Evolutionary conservation across 179 eudicot species (phyloP).

Genomic region (Amaranthus tricolor): DNA sequence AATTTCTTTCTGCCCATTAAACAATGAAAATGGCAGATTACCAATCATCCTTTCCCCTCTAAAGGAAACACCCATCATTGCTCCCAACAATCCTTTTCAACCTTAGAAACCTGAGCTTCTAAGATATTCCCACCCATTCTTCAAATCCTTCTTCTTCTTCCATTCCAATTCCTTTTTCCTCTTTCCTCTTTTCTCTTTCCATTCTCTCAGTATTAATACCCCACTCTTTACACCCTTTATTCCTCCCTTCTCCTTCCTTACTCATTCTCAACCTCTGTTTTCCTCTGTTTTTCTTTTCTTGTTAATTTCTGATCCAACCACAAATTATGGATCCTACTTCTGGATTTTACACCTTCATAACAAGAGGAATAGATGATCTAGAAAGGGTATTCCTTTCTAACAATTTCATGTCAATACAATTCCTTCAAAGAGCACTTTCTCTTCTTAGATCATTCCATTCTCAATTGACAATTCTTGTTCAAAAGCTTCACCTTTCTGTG

Average conservation of each 20-base stretch:
- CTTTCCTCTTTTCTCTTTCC: neutral
- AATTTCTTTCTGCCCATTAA: slow-evolving; percentile 37
- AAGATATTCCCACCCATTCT: slow-evolving; percentile 34
- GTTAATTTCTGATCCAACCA: neutral
- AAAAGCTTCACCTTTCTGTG: slow-evolving; percentile 83
- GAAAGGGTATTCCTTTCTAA: slow-evolving; percentile 63
- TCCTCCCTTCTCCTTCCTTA: slow-evolving; percentile 16
- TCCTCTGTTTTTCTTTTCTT: neutral
- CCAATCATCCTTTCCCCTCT: slow-evolving; percentile 94
- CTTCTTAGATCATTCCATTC: slow-evolving; percentile 81
- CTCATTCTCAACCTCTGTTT: slow-evolving; percentile 19
- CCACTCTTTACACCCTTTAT: slow-evolving; percentile 26
- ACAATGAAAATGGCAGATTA: slow-evolving; percentile 73
- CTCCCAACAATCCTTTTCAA: slow-evolving; percentile 72
- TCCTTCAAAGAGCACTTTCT: slow-evolving; percentile 70
- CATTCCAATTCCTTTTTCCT: slow-evolving; percentile 12
- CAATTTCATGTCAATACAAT: slow-evolving; percentile 90
- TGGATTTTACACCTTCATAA: slow-evolving; percentile 78
- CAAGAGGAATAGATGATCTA: slow-evolving; percentile 84
- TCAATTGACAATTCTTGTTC: slow-evolving; percentile 72
- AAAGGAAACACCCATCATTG: slow-evolving; percentile 84
- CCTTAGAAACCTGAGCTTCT: slow-evolving; percentile 64
- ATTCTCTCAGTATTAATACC: slow-evolving; percentile 28
- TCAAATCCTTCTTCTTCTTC: slow-evolving; percentile 14
- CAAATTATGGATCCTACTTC: slow-evolving; percentile 62